These are phyloP conservation scores for Rugonectria rugulosa DNA, from an alignment of 2,329 filamentous ascomycete genomes.

Conservation along the genomic window DNA sequence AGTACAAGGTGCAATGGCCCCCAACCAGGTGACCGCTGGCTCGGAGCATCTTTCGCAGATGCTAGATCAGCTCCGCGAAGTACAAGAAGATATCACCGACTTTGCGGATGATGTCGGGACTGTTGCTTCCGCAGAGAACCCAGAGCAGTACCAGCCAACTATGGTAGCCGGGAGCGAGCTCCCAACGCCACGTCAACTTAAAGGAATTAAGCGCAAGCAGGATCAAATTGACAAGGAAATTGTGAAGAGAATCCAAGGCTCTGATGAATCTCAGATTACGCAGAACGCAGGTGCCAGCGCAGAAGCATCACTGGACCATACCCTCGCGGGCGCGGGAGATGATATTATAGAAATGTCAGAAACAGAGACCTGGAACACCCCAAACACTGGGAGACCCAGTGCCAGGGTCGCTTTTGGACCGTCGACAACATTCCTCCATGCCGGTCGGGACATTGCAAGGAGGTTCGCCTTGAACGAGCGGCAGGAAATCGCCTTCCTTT, in stretches of 20 bases:
- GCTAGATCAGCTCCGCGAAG: background rate
- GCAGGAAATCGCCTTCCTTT: constrained; percentile 7
- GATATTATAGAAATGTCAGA: background rate
- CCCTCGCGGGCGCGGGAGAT: background rate
- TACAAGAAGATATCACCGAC: background rate
- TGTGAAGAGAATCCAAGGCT: background rate
- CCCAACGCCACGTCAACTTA: background rate
- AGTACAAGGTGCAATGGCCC: background rate
- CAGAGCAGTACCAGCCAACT: background rate
- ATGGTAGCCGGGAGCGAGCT: background rate
- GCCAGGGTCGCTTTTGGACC: background rate
- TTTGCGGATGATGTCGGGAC: background rate
- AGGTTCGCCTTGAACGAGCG: constrained; percentile 4
- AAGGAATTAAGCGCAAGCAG: too few relatives aligned
- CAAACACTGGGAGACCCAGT: background rate
- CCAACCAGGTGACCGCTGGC: background rate
- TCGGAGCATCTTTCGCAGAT: background rate
- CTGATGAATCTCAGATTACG: background rate
- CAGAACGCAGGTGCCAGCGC: background rate
- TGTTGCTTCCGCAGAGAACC: background rate
- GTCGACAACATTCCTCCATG: background rate
- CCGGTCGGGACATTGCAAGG: background rate
- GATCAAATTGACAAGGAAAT: background rate
- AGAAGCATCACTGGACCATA: background rate
- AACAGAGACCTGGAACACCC: background rate